A percentile compares a stretch with the other conserved stretches of the same genome.
Evolutionary conservation across 768 basidiomycete genomes (phyloP).

Genomic region (Austroboletus eburneus): DNA sequence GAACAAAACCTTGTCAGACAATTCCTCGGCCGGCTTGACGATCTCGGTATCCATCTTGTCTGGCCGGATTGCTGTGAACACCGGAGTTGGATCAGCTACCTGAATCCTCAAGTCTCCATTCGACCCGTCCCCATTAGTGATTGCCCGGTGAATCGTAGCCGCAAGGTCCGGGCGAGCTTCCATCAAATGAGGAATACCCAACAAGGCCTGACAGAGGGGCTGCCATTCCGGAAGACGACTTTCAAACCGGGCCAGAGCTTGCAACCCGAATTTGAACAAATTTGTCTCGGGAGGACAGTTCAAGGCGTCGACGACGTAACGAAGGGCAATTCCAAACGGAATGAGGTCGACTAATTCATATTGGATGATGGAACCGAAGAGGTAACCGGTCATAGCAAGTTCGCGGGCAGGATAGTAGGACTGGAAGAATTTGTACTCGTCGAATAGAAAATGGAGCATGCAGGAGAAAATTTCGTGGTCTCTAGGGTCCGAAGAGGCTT

Average conservation of each 20-base stretch:
- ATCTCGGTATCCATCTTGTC: conserved; percentile 62
- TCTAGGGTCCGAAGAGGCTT: conserved; percentile 73
- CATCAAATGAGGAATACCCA: conserved; percentile 81
- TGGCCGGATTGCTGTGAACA: conserved; percentile 77
- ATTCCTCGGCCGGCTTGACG: conserved; percentile 73
- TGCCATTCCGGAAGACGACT: conserved; percentile 87
- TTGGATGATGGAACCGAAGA: conserved; percentile 96
- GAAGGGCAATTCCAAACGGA: conserved; percentile 92
- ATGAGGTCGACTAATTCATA: conserved; percentile 90
- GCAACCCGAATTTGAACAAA: conserved; percentile 91
- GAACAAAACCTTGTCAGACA: conserved; percentile 92
- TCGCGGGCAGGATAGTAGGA: conserved; percentile 92
- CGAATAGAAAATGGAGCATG: conserved; percentile 99
- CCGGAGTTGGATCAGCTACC: conserved; percentile 42
- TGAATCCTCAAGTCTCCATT: conserved; percentile 38
- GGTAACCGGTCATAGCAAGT: conserved; percentile 90
- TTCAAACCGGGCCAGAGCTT: conserved; percentile 87
- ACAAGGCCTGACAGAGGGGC: conserved; percentile 82
- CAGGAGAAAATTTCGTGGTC: conserved; percentile 99
- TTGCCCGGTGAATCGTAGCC: conserved; percentile 63
- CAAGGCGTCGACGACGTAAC: conserved; percentile 93
- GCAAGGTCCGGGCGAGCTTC: conserved; percentile 83
- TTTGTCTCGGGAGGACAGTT: conserved; percentile 88
- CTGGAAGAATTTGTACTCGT: conserved; percentile 99
- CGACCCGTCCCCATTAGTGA: conserved; percentile 48